Conservation (phyloP, 1,284 basidiomycete species). For the Melanopsichium pennsylvanicum region DNA sequence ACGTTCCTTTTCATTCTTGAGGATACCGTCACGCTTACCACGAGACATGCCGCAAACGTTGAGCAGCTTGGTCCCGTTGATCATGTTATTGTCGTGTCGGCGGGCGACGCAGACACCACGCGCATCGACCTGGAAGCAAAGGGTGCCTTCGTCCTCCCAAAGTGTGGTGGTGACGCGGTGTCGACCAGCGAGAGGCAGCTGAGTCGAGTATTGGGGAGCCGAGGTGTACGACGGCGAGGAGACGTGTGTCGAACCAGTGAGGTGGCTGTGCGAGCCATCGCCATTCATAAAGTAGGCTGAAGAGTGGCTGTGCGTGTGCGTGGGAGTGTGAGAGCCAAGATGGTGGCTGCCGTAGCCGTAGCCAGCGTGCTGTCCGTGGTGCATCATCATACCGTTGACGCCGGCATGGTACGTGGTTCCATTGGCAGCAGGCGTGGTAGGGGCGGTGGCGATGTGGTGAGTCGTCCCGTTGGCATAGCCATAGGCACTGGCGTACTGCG, state of each 20-base stretch:
- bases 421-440: slow-evolving; percentile 42
- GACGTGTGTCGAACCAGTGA: slow-evolving; percentile 44
- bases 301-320: slow-evolving; percentile 43
- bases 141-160: slow-evolving; percentile 65
- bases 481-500: slow-evolving; percentile 47
- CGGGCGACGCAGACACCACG: slow-evolving; percentile 64
- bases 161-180: slow-evolving; percentile 65
- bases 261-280: slow-evolving; percentile 46
- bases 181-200: slow-evolving; percentile 59
- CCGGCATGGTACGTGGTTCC: slow-evolving; percentile 35
- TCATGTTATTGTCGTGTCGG: slow-evolving; percentile 66
- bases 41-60: slow-evolving; percentile 66
- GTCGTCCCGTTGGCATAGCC: slow-evolving; percentile 41
- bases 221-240: slow-evolving; percentile 56
- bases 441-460: slow-evolving; percentile 40
- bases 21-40: slow-evolving; percentile 65
- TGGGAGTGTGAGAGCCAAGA: slow-evolving; percentile 45
- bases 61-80: slow-evolving; percentile 65
- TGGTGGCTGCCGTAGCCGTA: slow-evolving; percentile 48
- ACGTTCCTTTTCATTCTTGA: slow-evolving; percentile 66
- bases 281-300: slow-evolving; percentile 51
- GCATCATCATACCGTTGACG: slow-evolving; percentile 52
- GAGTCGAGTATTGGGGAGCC: slow-evolving; percentile 59
- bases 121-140: slow-evolving; percentile 65
- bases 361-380: slow-evolving; percentile 46